A percentile compares a stretch with the other conserved stretches of the same genome.
phyloP scores from a whole-genome alignment of 2,329 filamentous ascomycete genomes.

The Sclerotiophoma versabilis region DNA sequence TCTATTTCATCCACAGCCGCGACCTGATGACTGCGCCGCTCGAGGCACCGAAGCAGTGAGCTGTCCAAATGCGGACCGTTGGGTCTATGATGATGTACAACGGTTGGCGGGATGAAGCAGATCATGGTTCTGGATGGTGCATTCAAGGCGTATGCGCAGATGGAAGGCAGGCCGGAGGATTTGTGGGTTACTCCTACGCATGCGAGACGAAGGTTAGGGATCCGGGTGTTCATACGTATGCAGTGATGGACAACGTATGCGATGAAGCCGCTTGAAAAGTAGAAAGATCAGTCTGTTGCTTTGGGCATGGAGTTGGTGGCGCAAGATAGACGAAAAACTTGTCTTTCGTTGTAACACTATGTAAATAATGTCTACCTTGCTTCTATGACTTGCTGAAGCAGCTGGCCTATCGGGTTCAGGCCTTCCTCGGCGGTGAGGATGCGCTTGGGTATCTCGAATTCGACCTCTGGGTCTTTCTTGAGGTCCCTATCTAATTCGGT shows the following conservation, averaged over 20 bases:
- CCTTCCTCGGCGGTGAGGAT: slow-evolving; percentile 65
- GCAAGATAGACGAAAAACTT: neutral
- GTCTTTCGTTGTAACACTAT: slow-evolving; percentile 1
- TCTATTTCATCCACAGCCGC: slow-evolving; percentile 43
- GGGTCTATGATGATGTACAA: slow-evolving; percentile 56
- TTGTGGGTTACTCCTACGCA: slow-evolving; percentile 27
- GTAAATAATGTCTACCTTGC: slow-evolving; percentile 23
- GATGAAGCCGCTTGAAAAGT: slow-evolving; percentile 1
- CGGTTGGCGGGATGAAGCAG: slow-evolving; percentile 28
- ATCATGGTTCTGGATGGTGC: slow-evolving; percentile 34
- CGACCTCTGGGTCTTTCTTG: slow-evolving; percentile 86
- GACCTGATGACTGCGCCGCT: slow-evolving; percentile 46
- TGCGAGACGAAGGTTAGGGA: slow-evolving; percentile 31
- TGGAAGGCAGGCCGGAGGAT: slow-evolving; percentile 20
- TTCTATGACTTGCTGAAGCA: slow-evolving; percentile 43
- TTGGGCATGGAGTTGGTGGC: slow-evolving; percentile 1
- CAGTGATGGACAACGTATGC: slow-evolving; percentile 33
- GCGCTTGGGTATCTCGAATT: slow-evolving; percentile 91
- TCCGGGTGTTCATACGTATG: slow-evolving; percentile 30
- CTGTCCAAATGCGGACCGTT: slow-evolving; percentile 42
- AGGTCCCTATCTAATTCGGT: slow-evolving; percentile 83
- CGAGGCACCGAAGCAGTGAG: slow-evolving; percentile 40
- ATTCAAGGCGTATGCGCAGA: slow-evolving; percentile 34
- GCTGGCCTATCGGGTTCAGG: slow-evolving; percentile 38
- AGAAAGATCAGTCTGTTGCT: neutral